A percentile compares a stretch with the other conserved stretches of the same genome.
Evolutionary conservation across 2,329 filamentous ascomycete genomes (phyloP).

Genomic region (Penicillium sp.): DNA sequence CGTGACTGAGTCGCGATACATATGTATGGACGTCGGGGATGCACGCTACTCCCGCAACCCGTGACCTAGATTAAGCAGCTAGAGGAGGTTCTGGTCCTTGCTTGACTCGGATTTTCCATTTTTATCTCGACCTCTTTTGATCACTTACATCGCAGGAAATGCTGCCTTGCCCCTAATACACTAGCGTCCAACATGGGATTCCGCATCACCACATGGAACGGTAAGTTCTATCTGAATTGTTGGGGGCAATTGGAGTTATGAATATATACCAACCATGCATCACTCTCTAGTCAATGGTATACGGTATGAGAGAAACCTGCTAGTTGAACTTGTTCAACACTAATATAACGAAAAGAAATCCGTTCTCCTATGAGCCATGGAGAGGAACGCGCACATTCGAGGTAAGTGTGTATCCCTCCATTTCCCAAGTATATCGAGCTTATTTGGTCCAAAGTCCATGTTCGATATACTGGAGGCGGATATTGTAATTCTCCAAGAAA

Average conservation of each 20-base stretch:
- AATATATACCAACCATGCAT: constrained; percentile 27
- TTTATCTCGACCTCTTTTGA: not conserved
- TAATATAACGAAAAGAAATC: constrained; percentile 59
- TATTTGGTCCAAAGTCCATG: constrained; percentile 65
- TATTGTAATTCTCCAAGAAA: constrained; percentile 92
- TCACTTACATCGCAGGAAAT: constrained; percentile 1
- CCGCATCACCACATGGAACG: constrained; percentile 85
- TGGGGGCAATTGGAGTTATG: not conserved
- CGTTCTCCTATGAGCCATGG: constrained; percentile 84
- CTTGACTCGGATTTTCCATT: not conserved
- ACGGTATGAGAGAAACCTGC: constrained; percentile 49
- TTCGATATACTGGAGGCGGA: constrained; percentile 91
- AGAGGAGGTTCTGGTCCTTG: not conserved
- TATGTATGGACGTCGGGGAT: not conserved
- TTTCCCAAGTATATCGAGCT: not conserved
- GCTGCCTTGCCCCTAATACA: constrained; percentile 5
- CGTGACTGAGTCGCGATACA: constrained; percentile 11
- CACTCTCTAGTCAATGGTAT: constrained; percentile 70
- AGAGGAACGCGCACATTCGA: constrained; percentile 67
- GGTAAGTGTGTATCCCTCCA: constrained; percentile 44
- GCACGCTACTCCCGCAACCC: not conserved
- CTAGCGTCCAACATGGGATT: constrained; percentile 60
- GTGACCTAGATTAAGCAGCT: not conserved
- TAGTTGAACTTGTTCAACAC: not conserved
- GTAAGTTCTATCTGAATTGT: constrained; percentile 46